A percentile compares a stretch with the other conserved stretches of the same genome.
Evolutionary conservation across 306 rosid species (phyloP).

Genomic region (Comarum palustre): DNA sequence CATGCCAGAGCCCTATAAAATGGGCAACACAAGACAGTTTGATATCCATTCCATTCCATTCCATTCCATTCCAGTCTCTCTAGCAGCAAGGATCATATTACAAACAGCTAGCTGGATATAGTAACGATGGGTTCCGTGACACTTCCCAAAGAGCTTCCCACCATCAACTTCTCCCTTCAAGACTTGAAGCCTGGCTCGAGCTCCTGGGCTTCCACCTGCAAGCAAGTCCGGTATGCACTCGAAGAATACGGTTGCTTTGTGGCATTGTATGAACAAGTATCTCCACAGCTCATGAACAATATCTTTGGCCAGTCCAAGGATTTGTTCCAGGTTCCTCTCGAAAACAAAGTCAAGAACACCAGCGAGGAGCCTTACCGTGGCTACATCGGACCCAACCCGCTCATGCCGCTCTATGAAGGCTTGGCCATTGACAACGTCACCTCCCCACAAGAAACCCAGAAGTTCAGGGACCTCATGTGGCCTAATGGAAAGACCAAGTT

Average conservation of each 20-base stretch:
- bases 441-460: not conserved
- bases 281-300: not conserved
- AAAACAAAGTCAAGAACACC: not conserved
- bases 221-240: slow-evolving; percentile 8
- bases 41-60: not conserved
- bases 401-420: slow-evolving; percentile 15
- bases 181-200: slow-evolving; percentile 16
- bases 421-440: not conserved
- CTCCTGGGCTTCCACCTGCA: not conserved
- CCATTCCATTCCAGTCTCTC: not conserved
- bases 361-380: slow-evolving; percentile 4
- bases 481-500: slow-evolving; percentile 1
- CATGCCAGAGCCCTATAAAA: not conserved
- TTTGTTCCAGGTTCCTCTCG: slow-evolving; percentile 3
- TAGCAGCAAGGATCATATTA: not conserved
- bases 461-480: slow-evolving; percentile 12
- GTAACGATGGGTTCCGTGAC: not conserved
- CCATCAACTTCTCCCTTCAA: slow-evolving; percentile 1
- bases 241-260: slow-evolving; percentile 19
- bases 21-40: not conserved
- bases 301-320: slow-evolving; percentile 11
- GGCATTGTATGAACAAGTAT: not conserved
- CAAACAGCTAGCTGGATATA: not conserved
- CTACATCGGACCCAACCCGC: not conserved
- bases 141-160: slow-evolving; percentile 9